Conservation (phyloP, 208 protist genomes). For the Trypanosomatidae sp. region DNA sequence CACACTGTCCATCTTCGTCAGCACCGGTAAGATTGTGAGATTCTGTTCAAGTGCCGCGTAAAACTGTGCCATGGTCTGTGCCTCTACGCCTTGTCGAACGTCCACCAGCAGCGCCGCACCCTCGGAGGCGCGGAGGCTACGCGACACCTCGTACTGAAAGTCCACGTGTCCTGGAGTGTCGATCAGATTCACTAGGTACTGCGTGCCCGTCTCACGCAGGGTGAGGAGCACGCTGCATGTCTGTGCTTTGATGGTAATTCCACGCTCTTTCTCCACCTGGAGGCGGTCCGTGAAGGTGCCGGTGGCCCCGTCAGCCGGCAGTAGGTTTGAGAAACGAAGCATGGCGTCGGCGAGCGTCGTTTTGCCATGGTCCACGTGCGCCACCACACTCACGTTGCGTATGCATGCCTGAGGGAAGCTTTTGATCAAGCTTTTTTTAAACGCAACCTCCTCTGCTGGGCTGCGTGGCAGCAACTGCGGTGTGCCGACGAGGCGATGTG, state of each 20-base stretch:
- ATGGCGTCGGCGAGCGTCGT: conserved; percentile 92
- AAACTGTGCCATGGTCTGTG: conserved; percentile 97
- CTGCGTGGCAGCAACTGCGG: conserved; percentile 34
- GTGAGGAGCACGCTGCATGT: conserved; percentile 89
- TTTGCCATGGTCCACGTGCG: conserved; percentile 94
- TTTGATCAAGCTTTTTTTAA: conserved; percentile 41
- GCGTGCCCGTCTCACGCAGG: conserved; percentile 9
- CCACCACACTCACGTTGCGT: conserved; percentile 91
- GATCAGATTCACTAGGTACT: conserved; percentile 97
- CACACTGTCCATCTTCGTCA: conserved; percentile 91
- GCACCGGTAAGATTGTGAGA: conserved; percentile 83
- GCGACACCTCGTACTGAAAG: conserved; percentile 97
- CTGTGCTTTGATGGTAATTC: conserved; percentile 97
- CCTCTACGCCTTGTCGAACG: conserved; percentile 92
- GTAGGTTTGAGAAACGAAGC: conserved; percentile 75
- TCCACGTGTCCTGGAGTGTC: conserved; percentile 98
- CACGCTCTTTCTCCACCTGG: conserved; percentile 95
- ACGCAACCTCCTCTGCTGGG: conserved; percentile 36
- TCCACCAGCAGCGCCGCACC: conserved; percentile 93
- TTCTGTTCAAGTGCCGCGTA: conserved; percentile 91
- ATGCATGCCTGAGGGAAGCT: conserved; percentile 64
- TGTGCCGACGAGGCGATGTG: conserved; percentile 24
- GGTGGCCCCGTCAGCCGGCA: conserved; percentile 59
- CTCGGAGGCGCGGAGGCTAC: conserved; percentile 93
- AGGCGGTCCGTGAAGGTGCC: conserved; percentile 92